Conservation (phyloP, 208 protist species). For the Acanthamoeba triangularis region DNA sequence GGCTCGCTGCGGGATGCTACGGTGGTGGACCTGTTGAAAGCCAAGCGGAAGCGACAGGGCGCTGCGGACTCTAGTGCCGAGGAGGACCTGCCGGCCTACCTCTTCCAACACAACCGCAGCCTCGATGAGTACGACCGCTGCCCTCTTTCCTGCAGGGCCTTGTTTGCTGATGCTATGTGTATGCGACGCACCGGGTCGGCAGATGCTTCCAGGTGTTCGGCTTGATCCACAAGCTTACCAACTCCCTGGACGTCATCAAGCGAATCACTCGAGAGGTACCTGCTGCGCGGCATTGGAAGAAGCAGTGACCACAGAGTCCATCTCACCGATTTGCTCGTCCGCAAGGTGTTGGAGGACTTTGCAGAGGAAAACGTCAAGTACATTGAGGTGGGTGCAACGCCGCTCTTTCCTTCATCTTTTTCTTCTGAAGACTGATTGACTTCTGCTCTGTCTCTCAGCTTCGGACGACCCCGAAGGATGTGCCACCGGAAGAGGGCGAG, state of each 20-base stretch:
- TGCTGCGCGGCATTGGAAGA: no score
- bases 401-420: neutral
- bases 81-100: conserved; percentile 16
- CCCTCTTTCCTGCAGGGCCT: no score
- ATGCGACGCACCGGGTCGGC: no score
- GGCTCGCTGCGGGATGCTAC: conserved; percentile 26
- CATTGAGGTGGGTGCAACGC: neutral
- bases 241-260: conserved; percentile 34
- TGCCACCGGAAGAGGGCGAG: neutral
- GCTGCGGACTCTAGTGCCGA: neutral
- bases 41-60: conserved; percentile 28
- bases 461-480: conserved; percentile 36
- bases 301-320: no score
- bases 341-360: conserved; percentile 58
- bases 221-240: conserved; percentile 64
- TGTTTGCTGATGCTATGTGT: no score
- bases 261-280: conserved; percentile 45
- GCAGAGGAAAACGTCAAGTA: conserved; percentile 56
- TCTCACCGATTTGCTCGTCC: neutral
- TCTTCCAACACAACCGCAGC: conserved; percentile 46
- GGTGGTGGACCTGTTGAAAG: neutral
- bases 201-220: conserved; percentile 65
- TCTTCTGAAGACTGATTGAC: neutral
- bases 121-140: neutral
- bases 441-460: neutral